phyloP scores from a whole-genome alignment of 495 filamentous ascomycete genomes.

The Neurospora intermedia region DNA sequence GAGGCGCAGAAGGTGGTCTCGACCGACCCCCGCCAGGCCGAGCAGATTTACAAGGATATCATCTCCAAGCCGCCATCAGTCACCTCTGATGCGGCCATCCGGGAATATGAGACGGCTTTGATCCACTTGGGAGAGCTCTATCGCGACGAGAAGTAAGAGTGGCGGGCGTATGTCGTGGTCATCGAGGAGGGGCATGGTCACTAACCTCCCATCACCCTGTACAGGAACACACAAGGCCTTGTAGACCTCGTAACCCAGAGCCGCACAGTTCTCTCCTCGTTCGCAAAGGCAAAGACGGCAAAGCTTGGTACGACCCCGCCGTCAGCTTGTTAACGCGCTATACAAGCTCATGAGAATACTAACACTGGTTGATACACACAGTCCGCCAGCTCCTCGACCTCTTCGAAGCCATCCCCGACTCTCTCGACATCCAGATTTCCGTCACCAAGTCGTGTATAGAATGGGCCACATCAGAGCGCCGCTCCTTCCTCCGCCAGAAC shows the following conservation, averaged over 20 bases:
- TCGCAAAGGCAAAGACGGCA: slow-evolving; percentile 97
- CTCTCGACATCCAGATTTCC: slow-evolving; percentile 80
- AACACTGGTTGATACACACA: slow-evolving; percentile 36
- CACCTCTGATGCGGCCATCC: slow-evolving; percentile 67
- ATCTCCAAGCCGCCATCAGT: slow-evolving; percentile 73
- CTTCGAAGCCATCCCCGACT: slow-evolving; percentile 86
- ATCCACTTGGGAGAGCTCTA: slow-evolving; percentile 85
- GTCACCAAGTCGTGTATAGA: slow-evolving; percentile 98
- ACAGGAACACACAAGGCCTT: slow-evolving; percentile 69
- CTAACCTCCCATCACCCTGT: slow-evolving; percentile 5
- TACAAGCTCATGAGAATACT: background rate
- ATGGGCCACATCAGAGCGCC: slow-evolving; percentile 89
- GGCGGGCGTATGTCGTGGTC: background rate
- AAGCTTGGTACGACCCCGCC: slow-evolving; percentile 63
- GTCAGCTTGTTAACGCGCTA: background rate
- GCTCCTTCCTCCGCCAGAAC: slow-evolving; percentile 93
- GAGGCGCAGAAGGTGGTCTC: slow-evolving; percentile 79
- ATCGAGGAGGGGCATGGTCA: background rate
- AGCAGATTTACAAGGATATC: slow-evolving; percentile 75
- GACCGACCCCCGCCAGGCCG: slow-evolving; percentile 68
- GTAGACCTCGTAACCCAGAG: slow-evolving; percentile 86
- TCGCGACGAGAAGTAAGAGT: slow-evolving; percentile 63
- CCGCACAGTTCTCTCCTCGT: slow-evolving; percentile 81
- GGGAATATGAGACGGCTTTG: slow-evolving; percentile 77
- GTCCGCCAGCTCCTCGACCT: slow-evolving; percentile 96